phyloP scores from a whole-genome alignment of 2,329 filamentous ascomycete genomes.

The Purpureocillium lavendulum region DNA sequence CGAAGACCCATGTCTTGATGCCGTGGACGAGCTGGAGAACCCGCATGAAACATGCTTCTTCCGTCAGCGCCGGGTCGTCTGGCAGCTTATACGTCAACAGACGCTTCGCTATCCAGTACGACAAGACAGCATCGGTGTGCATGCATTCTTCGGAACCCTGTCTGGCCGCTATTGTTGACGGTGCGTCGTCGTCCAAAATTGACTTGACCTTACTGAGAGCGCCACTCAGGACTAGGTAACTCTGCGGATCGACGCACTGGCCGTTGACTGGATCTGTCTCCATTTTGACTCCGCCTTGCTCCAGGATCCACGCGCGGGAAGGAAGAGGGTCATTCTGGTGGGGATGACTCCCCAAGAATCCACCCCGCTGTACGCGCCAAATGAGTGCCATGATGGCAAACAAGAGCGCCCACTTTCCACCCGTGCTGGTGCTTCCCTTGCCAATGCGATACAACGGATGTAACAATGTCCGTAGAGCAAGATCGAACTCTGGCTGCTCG shows the following conservation, averaged over 20 bases:
- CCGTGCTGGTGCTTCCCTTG: neutral
- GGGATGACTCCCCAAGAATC: neutral
- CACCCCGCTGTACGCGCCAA: neutral
- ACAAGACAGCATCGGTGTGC: neutral
- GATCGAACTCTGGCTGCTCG: slow-evolving; percentile 57
- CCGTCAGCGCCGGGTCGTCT: neutral
- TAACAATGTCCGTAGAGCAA: slow-evolving; percentile 53
- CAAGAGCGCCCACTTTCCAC: neutral
- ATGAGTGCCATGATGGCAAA: neutral
- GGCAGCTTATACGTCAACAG: neutral
- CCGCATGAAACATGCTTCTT: neutral
- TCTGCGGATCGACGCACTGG: neutral
- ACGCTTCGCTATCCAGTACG: neutral
- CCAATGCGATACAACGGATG: slow-evolving; percentile 28
- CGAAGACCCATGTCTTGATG: neutral
- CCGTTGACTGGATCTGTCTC: neutral
- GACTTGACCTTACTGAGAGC: neutral
- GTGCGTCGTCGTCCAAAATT: neutral
- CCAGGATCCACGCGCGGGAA: neutral
- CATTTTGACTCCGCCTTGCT: neutral
- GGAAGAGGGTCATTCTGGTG: neutral
- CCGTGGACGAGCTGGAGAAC: neutral
- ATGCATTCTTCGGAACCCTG: neutral
- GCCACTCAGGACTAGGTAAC: neutral
- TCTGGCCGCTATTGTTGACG: neutral